Conservation (phyloP, 1,284 basidiomycete genomes). For the Bjerkandera adusta region DNA sequence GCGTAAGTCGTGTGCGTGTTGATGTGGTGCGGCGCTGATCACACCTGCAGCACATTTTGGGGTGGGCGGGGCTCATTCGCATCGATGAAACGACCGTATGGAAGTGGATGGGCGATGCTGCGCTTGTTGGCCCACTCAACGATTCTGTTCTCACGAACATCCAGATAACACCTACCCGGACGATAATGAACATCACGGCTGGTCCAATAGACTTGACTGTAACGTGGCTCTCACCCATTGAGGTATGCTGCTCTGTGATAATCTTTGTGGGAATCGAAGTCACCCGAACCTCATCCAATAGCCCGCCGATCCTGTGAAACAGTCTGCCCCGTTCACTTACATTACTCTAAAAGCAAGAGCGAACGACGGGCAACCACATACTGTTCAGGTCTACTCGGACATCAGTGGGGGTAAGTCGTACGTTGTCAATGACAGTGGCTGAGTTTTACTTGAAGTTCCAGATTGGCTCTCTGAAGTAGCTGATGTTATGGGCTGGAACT, state of each 20-base stretch:
- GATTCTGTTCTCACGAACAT: constrained; percentile 14
- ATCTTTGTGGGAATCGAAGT: constrained; percentile 8
- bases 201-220: constrained; percentile 15
- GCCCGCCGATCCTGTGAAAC: constrained; percentile 15
- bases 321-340: constrained; percentile 27
- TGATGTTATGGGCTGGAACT: too few species aligned
- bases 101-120: constrained; percentile 33
- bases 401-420: constrained; percentile 25
- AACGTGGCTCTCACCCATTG: constrained; percentile 18
- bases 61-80: constrained; percentile 11
- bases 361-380: constrained; percentile 23
- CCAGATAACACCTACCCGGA: constrained; percentile 16
- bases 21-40: too few species aligned
- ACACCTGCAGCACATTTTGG: constrained; percentile 1
- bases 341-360: constrained; percentile 22
- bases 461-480: too few species aligned
- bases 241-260: constrained; percentile 6
- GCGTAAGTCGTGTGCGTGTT: constrained; percentile 3
- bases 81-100: constrained; percentile 20
- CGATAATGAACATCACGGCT: constrained; percentile 15
- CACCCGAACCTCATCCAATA: constrained; percentile 11
- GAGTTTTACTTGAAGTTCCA: too few species aligned
- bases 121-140: constrained; percentile 1
- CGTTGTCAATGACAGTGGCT: too few species aligned
- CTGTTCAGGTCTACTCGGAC: constrained; percentile 28